phyloP scores from a whole-genome alignment of 108 stramenopile genomes.

The Mediolabrus comicus region DNA sequence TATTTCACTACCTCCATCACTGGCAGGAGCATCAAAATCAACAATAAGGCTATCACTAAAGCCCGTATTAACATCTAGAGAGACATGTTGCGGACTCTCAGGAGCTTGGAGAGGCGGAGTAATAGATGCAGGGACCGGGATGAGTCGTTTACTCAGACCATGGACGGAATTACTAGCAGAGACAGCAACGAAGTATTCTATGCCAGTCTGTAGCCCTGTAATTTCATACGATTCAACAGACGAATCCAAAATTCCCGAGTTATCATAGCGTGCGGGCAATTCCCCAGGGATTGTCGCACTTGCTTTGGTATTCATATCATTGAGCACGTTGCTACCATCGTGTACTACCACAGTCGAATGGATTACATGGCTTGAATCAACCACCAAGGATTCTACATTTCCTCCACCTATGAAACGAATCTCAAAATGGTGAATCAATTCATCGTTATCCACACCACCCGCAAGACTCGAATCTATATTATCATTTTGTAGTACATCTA shows the following conservation, averaged over 20 bases:
- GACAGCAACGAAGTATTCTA: constrained; percentile 67
- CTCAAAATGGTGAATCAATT: constrained; percentile 47
- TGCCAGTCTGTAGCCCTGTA: constrained; percentile 59
- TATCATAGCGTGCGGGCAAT: constrained; percentile 57
- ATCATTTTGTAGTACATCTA: constrained; percentile 46
- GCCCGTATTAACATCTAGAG: constrained; percentile 59
- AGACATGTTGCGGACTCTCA: constrained; percentile 55
- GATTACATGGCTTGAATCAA: constrained; percentile 48
- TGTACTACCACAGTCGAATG: constrained; percentile 41
- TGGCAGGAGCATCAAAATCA: constrained; percentile 52
- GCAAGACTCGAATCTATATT: constrained; percentile 19
- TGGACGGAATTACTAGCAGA: constrained; percentile 64
- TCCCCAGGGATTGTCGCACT: constrained; percentile 59
- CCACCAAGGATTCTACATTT: constrained; percentile 52
- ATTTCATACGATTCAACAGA: constrained; percentile 54
- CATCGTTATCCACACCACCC: constrained; percentile 20
- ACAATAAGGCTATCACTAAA: constrained; percentile 60
- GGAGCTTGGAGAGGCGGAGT: constrained; percentile 67
- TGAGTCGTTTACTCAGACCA: constrained; percentile 57
- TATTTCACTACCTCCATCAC: constrained; percentile 69
- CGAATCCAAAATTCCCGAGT: constrained; percentile 39
- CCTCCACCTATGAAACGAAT: constrained; percentile 75
- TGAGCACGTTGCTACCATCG: constrained; percentile 68
- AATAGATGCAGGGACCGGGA: constrained; percentile 30
- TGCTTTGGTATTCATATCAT: constrained; percentile 36